These are phyloP conservation scores for Sesbania bispinosa DNA, from an alignment of 306 rosid species.

Conservation along the genomic window DNA sequence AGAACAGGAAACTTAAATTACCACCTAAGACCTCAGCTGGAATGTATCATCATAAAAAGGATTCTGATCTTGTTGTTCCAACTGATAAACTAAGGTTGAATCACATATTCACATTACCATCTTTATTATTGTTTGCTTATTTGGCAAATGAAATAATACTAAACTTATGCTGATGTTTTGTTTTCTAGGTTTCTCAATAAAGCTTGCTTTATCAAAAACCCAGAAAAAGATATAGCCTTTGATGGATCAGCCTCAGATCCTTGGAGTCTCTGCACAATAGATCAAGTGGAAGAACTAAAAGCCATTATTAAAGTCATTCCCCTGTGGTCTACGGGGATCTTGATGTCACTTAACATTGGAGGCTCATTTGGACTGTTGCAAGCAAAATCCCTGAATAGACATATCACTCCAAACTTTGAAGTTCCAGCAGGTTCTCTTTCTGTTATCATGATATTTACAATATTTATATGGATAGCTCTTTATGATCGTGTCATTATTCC, in stretches of 20 bases:
- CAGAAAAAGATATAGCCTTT: slow-evolving; percentile 39
- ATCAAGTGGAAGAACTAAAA: slow-evolving; percentile 67
- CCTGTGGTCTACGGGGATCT: slow-evolving; percentile 53
- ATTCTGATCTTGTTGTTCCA: slow-evolving; percentile 45
- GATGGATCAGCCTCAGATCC: slow-evolving; percentile 59
- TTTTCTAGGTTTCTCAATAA: slow-evolving; percentile 53
- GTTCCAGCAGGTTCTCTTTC: slow-evolving; percentile 61
- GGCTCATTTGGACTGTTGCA: slow-evolving; percentile 55
- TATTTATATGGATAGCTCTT: slow-evolving; percentile 44
- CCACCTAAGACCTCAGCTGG: slow-evolving; percentile 31
- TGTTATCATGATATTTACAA: slow-evolving; percentile 30
- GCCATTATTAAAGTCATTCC: slow-evolving; percentile 60
- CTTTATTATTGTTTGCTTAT: neutral
- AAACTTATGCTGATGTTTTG: neutral
- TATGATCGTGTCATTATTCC: slow-evolving; percentile 58
- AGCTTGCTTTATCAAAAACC: slow-evolving; percentile 53
- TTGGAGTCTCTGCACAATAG: slow-evolving; percentile 62
- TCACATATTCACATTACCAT: neutral
- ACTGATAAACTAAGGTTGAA: slow-evolving; percentile 56
- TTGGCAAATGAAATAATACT: neutral
- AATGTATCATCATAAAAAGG: slow-evolving; percentile 36
- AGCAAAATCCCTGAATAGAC: slow-evolving; percentile 61
- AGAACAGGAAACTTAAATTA: slow-evolving; percentile 42
- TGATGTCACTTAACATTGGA: slow-evolving; percentile 45
- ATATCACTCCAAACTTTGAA: slow-evolving; percentile 39